Evolutionary conservation across 2,329 filamentous ascomycete species (phyloP), one percentile per base, ranked within the genome.

Genomic region (Colletotrichum truncatum): DNA sequence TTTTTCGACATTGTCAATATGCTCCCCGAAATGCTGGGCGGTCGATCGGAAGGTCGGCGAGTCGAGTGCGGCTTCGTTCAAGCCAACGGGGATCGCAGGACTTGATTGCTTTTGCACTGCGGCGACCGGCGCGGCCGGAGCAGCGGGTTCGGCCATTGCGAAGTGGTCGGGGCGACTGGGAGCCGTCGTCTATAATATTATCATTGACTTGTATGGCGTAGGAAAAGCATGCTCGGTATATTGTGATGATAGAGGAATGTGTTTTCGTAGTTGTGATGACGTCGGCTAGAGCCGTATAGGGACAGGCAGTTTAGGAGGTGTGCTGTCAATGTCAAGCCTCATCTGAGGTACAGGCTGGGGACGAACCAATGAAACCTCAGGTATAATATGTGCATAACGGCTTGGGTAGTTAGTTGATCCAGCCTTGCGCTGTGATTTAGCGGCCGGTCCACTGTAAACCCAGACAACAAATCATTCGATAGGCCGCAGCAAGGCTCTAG

Each of bases 21-120:
- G 95, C 70, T 98, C 96, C 68, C 89, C 87, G 75, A 97, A 97
- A 80, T 98, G 93, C 48, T 91, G 82, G 41, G 93, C 88, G 21
- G 93, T 93, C 48, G 94, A 93, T 69, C 96, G 93, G 78, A 98
- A 98, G 34, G 94, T 97, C 25, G 96, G 96, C 38, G 94, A 98
- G 80, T 99, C 96, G 81, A 98, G 91, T 18, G 94, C 92, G 53
- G 96, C 96, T 86, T 99, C 96, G 81, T 95, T 96, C 71, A 98
- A 86, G 67, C 90, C 90, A 34, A 98, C 94, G 45, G 96, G 93
- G 63, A 88, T 83, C 30, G 82, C 79, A 34, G 83, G 80, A 67
- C 76, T 78, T n/a, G 71, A 56, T 43, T 70, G 67, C 21, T 69
- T 68, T 45, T 49, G 61, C n/a, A 68, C 8, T 10, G 66, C 49